Evolutionary conservation across 495 filamentous ascomycete genomes (phyloP), one percentile per base, ranked within the genome.

Genomic region (Alectoria sarmentosa): DNA sequence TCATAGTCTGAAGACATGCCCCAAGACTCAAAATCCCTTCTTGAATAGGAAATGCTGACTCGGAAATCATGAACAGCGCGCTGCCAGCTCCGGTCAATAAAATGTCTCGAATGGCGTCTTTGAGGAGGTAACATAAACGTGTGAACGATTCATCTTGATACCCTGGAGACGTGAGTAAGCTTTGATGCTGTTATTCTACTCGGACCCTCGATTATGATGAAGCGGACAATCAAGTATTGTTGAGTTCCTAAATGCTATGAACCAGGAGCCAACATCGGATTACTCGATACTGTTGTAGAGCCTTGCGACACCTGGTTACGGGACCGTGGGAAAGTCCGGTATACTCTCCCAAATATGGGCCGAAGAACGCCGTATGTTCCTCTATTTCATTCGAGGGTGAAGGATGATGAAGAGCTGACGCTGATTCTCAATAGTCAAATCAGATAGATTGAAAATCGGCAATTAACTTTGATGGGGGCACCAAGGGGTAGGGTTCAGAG

Each of bases 51-150:
- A n/a, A n/a, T n/a, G n/a, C n/a, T n/a, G n/a, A n/a, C n/a, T n/a
- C n/a, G n/a, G n/a, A n/a, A n/a, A n/a, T n/a, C n/a, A n/a, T n/a
- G n/a, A n/a, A n/a, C n/a, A n/a, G n/a, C n/a, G n/a, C n/a, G n/a
- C 65, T 81, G 30, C 82, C 82, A 32, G 80, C 79, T 37, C 76
- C 78, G 21, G 75, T 80, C 15, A 76, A 73, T 30, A 76, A 80
- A 56, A 69, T 76, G 38, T 81, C 81, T 23, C 75, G 78, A 34
- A 81, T 83, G 74, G 75, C 67, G 52, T 83, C 81, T 15, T 72
- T 84, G 13, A 76, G 80, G 28, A 75, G 79, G 69, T 82, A 70
- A 72, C 49, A 14, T n/a, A 9, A 36, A 55, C 10, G 1, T 21
- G 4, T 21, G 3, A 9, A 8, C 52, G 8, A 55, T 7, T 55